Evolutionary conservation across 345 rosid species (phyloP).

Genomic region (Aquilaria sinensis): DNA sequence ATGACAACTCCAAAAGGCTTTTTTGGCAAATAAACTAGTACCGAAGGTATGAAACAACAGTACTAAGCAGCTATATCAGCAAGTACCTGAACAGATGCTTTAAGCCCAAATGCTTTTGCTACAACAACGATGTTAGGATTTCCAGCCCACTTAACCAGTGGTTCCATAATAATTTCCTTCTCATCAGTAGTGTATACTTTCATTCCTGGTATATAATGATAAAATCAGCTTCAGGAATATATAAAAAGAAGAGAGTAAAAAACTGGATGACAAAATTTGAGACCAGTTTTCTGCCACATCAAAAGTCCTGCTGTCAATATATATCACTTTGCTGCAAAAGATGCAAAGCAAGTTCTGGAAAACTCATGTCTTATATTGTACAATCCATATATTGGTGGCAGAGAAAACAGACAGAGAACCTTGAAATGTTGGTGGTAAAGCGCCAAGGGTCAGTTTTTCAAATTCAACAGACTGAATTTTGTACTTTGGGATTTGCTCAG

Average conservation of each 20-base stretch:
- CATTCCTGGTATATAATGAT: conserved; percentile 50
- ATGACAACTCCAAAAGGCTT: no score
- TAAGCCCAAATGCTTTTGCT: conserved; percentile 83
- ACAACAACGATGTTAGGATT: conserved; percentile 75
- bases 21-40: no score
- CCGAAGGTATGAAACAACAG: no score
- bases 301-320: conserved; percentile 1
- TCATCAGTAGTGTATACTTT: conserved; percentile 89
- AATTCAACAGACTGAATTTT: conserved; percentile 89
- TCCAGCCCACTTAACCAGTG: conserved; percentile 85
- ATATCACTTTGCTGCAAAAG: not conserved
- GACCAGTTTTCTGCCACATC: not conserved
- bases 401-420: conserved; percentile 31
- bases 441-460: conserved; percentile 75
- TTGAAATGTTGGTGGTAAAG: conserved; percentile 81
- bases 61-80: conserved; percentile 5
- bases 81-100: conserved; percentile 76
- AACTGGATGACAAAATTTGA: not conserved
- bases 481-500: conserved; percentile 82
- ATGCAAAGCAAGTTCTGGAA: not conserved
- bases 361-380: not conserved
- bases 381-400: not conserved
- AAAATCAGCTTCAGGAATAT: not conserved
- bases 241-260: conserved; percentile 6
- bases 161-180: conserved; percentile 92